These are phyloP conservation scores for Wallacemonas collosoma DNA, from an alignment of 208 protist species.

Conservation along the genomic window DNA sequence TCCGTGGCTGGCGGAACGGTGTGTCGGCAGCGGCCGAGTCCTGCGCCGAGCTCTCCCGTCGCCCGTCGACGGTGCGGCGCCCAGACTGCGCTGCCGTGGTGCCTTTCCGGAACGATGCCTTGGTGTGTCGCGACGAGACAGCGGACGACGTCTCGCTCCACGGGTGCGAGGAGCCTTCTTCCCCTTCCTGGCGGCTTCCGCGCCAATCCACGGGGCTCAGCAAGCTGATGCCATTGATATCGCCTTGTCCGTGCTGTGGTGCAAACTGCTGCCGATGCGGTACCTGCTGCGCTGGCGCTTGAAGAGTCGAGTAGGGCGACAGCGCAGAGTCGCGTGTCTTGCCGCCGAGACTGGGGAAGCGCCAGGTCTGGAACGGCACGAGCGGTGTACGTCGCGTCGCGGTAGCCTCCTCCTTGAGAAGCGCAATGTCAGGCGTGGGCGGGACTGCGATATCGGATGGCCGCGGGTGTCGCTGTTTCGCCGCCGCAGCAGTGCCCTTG, in stretches of 20 bases:
- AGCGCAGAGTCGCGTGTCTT: neutral
- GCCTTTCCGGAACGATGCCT: neutral
- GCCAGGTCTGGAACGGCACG: constrained; percentile 43
- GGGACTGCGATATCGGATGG: constrained; percentile 11
- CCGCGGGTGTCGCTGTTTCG: neutral
- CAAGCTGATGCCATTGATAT: neutral
- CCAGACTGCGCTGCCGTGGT: neutral
- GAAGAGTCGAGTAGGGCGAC: neutral
- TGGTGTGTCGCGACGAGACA: neutral
- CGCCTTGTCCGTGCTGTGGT: neutral
- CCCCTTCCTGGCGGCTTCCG: neutral
- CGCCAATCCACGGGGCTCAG: constrained; percentile 12
- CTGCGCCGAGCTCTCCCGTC: neutral
- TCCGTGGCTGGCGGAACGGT: neutral
- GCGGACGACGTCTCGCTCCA: constrained; percentile 11
- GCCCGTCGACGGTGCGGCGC: neutral
- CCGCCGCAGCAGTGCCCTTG: neutral
- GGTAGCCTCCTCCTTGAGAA: neutral
- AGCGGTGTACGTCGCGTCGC: neutral
- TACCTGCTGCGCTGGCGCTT: neutral
- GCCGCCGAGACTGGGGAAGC: constrained; percentile 39
- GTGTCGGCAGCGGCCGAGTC: neutral
- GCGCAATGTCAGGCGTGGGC: neutral
- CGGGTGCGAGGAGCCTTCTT: neutral
- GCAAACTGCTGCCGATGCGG: neutral